phyloP scores from a whole-genome alignment of 176 grass and related monocot genomes.

The Eleusine coracana region DNA sequence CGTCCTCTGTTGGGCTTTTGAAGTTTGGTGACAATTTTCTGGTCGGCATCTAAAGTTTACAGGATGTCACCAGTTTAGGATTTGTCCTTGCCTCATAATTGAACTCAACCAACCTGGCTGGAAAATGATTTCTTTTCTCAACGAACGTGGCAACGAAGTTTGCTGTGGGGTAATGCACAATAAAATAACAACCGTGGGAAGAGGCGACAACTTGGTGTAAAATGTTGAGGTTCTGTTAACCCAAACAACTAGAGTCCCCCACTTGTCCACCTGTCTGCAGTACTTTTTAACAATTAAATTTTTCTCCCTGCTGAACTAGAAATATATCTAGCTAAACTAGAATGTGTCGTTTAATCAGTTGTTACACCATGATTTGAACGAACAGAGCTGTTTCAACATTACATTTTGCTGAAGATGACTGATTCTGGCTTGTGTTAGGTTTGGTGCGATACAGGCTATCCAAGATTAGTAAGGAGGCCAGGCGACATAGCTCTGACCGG shows the following conservation, averaged over 20 bases:
- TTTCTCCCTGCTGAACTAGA: neutral
- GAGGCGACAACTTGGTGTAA: neutral
- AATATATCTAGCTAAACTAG: neutral
- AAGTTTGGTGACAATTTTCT: neutral
- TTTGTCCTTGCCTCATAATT: neutral
- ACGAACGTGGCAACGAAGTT: neutral
- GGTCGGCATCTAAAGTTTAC: neutral
- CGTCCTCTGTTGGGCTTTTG: neutral
- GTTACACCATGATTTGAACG: neutral
- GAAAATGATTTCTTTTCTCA: slow-evolving; percentile 8
- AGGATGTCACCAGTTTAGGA: neutral
- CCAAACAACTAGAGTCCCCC: neutral
- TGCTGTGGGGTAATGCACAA: neutral
- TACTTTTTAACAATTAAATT: neutral
- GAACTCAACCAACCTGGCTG: neutral
- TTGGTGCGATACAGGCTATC: slow-evolving; percentile 87
- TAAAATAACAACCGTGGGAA: slow-evolving; percentile 1
- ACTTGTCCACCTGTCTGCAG: neutral
- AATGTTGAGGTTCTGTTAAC: slow-evolving; percentile 6
- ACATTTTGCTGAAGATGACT: neutral
- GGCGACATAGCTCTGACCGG: slow-evolving; percentile 86
- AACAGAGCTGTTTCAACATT: neutral
- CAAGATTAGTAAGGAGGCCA: slow-evolving; percentile 71
- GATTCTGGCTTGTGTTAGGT: slow-evolving; percentile 49
- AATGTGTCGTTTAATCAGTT: neutral